Evolutionary conservation across 768 basidiomycete species (phyloP).

Genomic region (Mycena maculata): DNA sequence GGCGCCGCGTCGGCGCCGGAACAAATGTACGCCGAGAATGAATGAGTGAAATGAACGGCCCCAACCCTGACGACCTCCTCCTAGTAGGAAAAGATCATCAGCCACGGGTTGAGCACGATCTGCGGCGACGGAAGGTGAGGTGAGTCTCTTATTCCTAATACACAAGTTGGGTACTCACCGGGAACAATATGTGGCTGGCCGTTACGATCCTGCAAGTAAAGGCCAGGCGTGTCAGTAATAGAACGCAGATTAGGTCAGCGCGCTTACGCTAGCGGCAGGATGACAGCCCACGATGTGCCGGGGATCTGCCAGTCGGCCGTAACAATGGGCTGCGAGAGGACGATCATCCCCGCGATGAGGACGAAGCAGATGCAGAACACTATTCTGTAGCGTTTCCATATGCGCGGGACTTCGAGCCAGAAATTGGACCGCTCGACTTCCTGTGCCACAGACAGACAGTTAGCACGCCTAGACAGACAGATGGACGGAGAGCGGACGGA

Average conservation of each 20-base stretch:
- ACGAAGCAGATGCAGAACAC: conserved; percentile 67
- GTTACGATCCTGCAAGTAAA: conserved; percentile 63
- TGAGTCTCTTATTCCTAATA: conserved; percentile 9
- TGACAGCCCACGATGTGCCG: conserved; percentile 75
- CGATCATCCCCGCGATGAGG: conserved; percentile 62
- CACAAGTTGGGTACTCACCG: conserved; percentile 57
- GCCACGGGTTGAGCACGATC: conserved; percentile 89
- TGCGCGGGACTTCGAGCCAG: conserved; percentile 89
- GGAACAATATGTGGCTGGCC: conserved; percentile 77
- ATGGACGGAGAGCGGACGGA: conserved; percentile 16
- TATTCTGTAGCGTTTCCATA: conserved; percentile 82
- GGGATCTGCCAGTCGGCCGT: conserved; percentile 75
- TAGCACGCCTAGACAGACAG: conserved; percentile 1
- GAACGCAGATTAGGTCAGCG: conserved; percentile 13
- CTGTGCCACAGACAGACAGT: conserved; percentile 49
- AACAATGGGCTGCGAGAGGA: conserved; percentile 66
- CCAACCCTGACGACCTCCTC: not conserved
- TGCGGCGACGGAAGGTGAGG: conserved; percentile 38
- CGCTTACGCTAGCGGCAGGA: conserved; percentile 77
- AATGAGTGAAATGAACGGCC: not conserved
- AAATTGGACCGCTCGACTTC: conserved; percentile 91
- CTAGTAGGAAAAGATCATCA: conserved; percentile 84
- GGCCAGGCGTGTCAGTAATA: not conserved
- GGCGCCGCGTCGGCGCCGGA: conserved; percentile 11
- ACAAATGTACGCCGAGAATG: conserved; percentile 7